Evolutionary conservation across 129 eudicot genomes (phyloP).

Genomic region (Artemisia annua): DNA sequence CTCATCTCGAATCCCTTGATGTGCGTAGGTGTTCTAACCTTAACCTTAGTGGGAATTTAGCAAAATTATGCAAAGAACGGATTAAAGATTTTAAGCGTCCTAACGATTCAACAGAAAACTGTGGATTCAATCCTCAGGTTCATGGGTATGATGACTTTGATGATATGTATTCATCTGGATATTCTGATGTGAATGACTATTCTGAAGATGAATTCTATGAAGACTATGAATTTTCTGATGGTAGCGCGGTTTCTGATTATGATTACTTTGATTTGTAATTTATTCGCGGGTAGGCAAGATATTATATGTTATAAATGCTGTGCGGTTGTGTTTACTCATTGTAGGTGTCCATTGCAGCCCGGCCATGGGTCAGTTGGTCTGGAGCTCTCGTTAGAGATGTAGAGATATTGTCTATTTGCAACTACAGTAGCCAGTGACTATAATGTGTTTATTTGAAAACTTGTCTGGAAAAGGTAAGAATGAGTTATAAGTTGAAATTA

Average conservation of each 20-base stretch:
- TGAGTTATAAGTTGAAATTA: too few relatives aligned
- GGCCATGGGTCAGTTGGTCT: too few relatives aligned
- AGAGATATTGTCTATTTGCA: too few relatives aligned
- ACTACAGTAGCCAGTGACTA: too few relatives aligned
- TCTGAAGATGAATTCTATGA: slow-evolving; percentile 39
- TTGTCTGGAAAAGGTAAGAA: too few relatives aligned
- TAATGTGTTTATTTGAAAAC: too few relatives aligned
- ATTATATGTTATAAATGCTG: too few relatives aligned
- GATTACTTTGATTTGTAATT: slow-evolving; percentile 10
- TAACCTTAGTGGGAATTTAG: slow-evolving; percentile 41
- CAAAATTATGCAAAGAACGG: slow-evolving; percentile 46
- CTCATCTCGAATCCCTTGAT: slow-evolving; percentile 64
- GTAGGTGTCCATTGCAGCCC: too few relatives aligned
- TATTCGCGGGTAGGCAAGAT: too few relatives aligned
- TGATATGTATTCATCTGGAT: slow-evolving; percentile 46
- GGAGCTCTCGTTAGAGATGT: too few relatives aligned
- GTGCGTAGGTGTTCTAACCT: slow-evolving; percentile 64
- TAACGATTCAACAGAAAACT: slow-evolving; percentile 47
- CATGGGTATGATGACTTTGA: slow-evolving; percentile 35
- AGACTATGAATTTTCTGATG: slow-evolving; percentile 41
- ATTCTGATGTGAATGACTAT: slow-evolving; percentile 44
- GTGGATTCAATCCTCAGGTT: slow-evolving; percentile 32
- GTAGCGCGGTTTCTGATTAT: slow-evolving; percentile 31
- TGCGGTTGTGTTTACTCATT: too few relatives aligned
- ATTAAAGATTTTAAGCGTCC: slow-evolving; percentile 54